Base-by-base conservation (phyloP, 331 rosid genomes). In the Stylosanthes scabra region DNA sequence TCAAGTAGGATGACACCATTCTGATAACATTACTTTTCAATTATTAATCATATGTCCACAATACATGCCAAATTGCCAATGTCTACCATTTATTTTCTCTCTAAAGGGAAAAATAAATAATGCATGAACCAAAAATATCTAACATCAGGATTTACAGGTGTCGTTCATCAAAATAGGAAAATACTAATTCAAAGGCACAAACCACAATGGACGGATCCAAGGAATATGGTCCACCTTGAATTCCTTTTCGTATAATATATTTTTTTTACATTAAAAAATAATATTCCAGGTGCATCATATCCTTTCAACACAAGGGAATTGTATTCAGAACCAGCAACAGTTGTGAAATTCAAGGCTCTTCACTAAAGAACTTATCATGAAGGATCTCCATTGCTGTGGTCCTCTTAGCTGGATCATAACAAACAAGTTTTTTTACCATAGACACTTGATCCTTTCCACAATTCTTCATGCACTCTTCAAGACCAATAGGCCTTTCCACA, bases 331-430 rank as follows among this genome's bases (percentile, higher is more conserved):
- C 14, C 14, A 46, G 14, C 16, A 49, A 15, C 55, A 13, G 55
- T 49, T 49, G 56, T 50, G 56, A 9, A 12, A 60, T 74, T 80
- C 34, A 61, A 34, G 97, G 99, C 70, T 80, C 89, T 31, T 89
- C 92, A n/a, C 56, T 66, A 75, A 95, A 92, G 80, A 80, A 90
- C 85, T 82, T 84, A 62, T 95, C 93, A 2, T 80, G 80, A 46
- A 92, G 89, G 20, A 95, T 81, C 47, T 95, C 97, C 79, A 82
- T 78, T 7, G 92, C 88, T 1, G 88, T 87, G 59, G 88, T 88
- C 76, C 97, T 89, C 49, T 79, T 76, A 42, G 90, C 70, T 5
- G 98, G 97, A 72, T 93, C 87, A 57, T 83, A 93, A 71, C 98
- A 83, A 73, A 89, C 76, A 63, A 93, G 92, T 63, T 74, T 85